These are phyloP conservation scores for Gloeopeniophorella convolvens DNA, from an alignment of 768 basidiomycete genomes.

Conservation along the genomic window DNA sequence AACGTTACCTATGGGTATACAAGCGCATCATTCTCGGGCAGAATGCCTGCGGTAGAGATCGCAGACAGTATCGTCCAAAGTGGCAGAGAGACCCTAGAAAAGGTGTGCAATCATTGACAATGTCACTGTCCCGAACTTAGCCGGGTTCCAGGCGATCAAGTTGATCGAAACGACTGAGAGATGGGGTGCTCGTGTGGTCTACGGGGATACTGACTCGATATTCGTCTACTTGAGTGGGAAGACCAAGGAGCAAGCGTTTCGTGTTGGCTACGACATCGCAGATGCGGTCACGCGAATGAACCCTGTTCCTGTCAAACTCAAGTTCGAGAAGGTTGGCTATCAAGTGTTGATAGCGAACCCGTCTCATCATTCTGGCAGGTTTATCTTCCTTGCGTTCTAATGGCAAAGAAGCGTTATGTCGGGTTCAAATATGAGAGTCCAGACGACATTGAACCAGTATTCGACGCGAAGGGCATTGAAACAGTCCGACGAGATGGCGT, in stretches of 20 bases:
- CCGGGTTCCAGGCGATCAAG: constrained; percentile 60
- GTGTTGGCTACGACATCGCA: constrained; percentile 89
- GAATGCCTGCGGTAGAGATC: constrained; percentile 98
- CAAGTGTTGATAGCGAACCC: not conserved
- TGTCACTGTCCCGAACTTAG: not conserved
- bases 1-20: constrained; percentile 98
- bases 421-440: constrained; percentile 91
- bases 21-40: constrained; percentile 85
- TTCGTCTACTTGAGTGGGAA: constrained; percentile 89
- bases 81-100: constrained; percentile 91
- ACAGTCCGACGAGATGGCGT: constrained; percentile 92
- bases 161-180: constrained; percentile 67
- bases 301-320: constrained; percentile 88
- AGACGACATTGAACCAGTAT: constrained; percentile 69
- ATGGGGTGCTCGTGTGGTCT: constrained; percentile 89
- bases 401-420: constrained; percentile 98
- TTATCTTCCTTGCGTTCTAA: constrained; percentile 88
- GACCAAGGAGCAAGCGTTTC: constrained; percentile 90
- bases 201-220: constrained; percentile 96
- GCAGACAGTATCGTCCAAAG: constrained; percentile 98
- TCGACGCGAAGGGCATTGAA: constrained; percentile 98
- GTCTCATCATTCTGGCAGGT: constrained; percentile 53
- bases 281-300: constrained; percentile 81
- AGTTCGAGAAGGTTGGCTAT: constrained; percentile 84
- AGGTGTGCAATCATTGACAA: constrained; percentile 41